Conservation (phyloP, 495 filamentous ascomycete genomes). For the Talaromyces proteolyticus region DNA sequence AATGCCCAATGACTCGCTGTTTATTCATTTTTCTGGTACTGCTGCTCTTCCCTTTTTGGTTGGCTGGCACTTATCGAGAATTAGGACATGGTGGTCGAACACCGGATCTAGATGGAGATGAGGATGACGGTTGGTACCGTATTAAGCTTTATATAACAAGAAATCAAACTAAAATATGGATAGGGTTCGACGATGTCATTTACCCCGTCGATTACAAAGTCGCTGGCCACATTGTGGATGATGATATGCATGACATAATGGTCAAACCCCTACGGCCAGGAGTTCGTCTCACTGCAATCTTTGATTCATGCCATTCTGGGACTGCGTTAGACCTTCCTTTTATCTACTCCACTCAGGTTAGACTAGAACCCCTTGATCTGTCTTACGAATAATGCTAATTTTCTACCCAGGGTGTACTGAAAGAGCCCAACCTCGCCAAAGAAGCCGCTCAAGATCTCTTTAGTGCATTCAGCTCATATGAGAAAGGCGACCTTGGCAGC, state of each 20-base stretch:
- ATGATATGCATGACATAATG: conserved; percentile 98
- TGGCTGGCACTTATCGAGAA: conserved; percentile 4
- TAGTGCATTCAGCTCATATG: conserved; percentile 83
- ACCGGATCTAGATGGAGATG: conserved; percentile 90
- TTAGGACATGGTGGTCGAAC: conserved; percentile 96
- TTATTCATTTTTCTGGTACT: conserved; percentile 97
- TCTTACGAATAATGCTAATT: background rate
- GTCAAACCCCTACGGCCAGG: conserved; percentile 74
- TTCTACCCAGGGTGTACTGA: conserved; percentile 73
- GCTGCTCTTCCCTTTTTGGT: too few species aligned
- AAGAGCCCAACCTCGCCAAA: conserved; percentile 96
- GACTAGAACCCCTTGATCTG: background rate
- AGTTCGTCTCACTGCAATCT: conserved; percentile 92
- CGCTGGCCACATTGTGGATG: conserved; percentile 92
- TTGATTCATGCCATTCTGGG: conserved; percentile 98
- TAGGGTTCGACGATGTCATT: conserved; percentile 90
- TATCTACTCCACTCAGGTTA: conserved; percentile 73
- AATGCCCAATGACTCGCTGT: conserved; percentile 87
- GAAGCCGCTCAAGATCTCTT: conserved; percentile 93
- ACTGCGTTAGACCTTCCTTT: conserved; percentile 95
- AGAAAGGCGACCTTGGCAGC: conserved; percentile 79
- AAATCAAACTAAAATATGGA: background rate
- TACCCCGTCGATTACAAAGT: conserved; percentile 93
- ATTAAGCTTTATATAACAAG: background rate
- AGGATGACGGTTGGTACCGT: conserved; percentile 59